A percentile compares a stretch with the other conserved stretches of the same genome.
Conservation (phyloP, 169 alveolate species). For the Cryptosporidium meleagridis region DNA sequence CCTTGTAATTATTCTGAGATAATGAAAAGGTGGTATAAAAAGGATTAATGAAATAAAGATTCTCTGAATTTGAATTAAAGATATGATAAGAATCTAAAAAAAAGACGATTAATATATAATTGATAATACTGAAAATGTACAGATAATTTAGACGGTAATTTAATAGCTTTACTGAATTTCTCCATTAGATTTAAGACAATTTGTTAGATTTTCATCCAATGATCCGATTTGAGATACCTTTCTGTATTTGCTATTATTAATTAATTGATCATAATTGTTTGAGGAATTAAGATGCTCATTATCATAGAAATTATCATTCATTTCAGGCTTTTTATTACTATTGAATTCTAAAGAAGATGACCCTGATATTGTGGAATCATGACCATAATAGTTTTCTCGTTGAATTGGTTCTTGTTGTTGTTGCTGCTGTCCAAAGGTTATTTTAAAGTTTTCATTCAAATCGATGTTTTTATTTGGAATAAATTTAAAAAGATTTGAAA, state of each 20-base stretch:
- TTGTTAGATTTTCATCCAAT: neutral
- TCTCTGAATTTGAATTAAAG: neutral
- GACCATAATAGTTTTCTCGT: neutral
- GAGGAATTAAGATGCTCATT: neutral
- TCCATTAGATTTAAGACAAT: neutral
- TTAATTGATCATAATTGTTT: neutral
- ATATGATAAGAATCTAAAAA: too few species aligned
- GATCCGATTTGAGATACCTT: neutral
- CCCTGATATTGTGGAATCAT: neutral
- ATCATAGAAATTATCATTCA: neutral
- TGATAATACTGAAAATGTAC: too few species aligned
- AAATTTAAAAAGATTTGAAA: conserved; percentile 7
- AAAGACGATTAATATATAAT: too few species aligned
- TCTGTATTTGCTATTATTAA: neutral
- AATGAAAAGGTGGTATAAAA: conserved; percentile 41
- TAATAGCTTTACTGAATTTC: neutral
- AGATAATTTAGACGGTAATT: too few species aligned
- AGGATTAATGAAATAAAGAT: neutral
- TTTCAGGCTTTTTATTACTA: neutral
- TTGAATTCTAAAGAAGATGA: neutral
- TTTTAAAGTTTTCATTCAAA: neutral
- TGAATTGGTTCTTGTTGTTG: neutral
- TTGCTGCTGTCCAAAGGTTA: neutral
- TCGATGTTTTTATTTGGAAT: neutral
- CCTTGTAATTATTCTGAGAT: conserved; percentile 30